Conservation (phyloP, 2,329 filamentous ascomycete genomes). For the Cercospora canescens region DNA sequence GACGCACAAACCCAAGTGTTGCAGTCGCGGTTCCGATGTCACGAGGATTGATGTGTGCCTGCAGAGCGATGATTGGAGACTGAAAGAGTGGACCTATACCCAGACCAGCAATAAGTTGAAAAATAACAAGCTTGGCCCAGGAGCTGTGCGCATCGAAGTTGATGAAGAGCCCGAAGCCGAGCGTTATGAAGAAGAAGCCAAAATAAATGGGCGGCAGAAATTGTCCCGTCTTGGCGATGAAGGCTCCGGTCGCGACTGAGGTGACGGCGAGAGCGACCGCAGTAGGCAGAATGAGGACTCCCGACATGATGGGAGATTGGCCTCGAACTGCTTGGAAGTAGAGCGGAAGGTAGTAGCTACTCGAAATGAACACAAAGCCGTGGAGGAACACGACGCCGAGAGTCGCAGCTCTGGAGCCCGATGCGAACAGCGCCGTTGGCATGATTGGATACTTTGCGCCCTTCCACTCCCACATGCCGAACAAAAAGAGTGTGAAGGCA, state of each 20-base stretch:
- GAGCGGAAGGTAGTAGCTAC: constrained; percentile 77
- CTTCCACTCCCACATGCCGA: constrained; percentile 71
- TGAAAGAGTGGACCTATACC: constrained; percentile 71
- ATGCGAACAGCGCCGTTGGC: constrained; percentile 69
- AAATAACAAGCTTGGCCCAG: constrained; percentile 46
- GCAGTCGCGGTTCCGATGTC: constrained; percentile 70
- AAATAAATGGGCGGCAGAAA: constrained; percentile 55
- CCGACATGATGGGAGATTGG: constrained; percentile 67
- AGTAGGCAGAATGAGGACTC: constrained; percentile 56
- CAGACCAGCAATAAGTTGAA: constrained; percentile 63
- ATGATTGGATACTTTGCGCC: constrained; percentile 77
- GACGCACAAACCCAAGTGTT: constrained; percentile 67
- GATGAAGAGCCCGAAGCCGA: constrained; percentile 42
- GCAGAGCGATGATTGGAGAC: constrained; percentile 66
- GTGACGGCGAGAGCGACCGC: constrained; percentile 36
- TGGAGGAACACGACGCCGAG: constrained; percentile 71
- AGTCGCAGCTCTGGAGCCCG: constrained; percentile 64
- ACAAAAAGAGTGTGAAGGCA: constrained; percentile 58
- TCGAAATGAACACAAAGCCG: constrained; percentile 72
- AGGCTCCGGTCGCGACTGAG: constrained; percentile 37
- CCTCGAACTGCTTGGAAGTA: constrained; percentile 80
- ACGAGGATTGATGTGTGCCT: constrained; percentile 60
- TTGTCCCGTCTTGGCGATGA: constrained; percentile 48
- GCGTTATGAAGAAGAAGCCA: constrained; percentile 39
- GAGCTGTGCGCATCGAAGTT: constrained; percentile 36